Evolutionary conservation across 495 filamentous ascomycete genomes (phyloP), one percentile per base, ranked within the genome.

Genomic region (Cercophora scortea): DNA sequence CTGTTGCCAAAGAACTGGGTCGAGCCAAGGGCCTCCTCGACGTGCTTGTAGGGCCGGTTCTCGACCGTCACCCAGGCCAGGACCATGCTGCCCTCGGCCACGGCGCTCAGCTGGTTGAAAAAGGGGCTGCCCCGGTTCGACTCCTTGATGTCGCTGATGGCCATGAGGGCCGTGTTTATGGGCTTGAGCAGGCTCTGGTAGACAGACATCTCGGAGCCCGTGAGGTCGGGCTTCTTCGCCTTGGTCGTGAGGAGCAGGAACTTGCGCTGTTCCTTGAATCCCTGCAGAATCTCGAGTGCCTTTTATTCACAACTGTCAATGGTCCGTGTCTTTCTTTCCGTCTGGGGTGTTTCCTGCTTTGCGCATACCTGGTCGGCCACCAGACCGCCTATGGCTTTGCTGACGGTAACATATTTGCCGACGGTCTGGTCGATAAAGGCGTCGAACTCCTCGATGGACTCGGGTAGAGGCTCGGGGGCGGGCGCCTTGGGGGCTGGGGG

Each of bases 1-100:
- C 88, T 81, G 73, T 98, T 96, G 3, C 93, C 94, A 55, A 84
- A 96, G 71, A 89, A 94, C 66, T 96, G 80, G 32, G 90, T 87
- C 45, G 88, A 83, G 19, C 81, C 82, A 8, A 93, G 71, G 45
- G 83, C 82, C 45, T 95, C 92, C 32, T 77, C 77, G 38, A 96
- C 83, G 56, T 88, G 89, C 49, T 89, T 88, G 55, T 78, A 82
- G 1, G 93, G 93, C 63, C 89, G 90, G 32, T 70, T 69, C 42
- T 90, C 85, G 17, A 89, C 78, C 0, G 80, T 83, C 49, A 96
- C 83, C 93, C 93, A 98, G 16, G 84, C 84, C 40, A 97, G 72
- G 7, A 87, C 83, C 53, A 82, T 81, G 58, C 95, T 90, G 58
- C 90, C 89, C 59, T 96, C 91, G 2, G 88, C 81, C n/a, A 97